Percentiles rank a stretch among this genome's conserved stretches.
Evolutionary conservation across 1,284 basidiomycete genomes (phyloP).

Genomic region (Cryptococcus hybrid): DNA sequence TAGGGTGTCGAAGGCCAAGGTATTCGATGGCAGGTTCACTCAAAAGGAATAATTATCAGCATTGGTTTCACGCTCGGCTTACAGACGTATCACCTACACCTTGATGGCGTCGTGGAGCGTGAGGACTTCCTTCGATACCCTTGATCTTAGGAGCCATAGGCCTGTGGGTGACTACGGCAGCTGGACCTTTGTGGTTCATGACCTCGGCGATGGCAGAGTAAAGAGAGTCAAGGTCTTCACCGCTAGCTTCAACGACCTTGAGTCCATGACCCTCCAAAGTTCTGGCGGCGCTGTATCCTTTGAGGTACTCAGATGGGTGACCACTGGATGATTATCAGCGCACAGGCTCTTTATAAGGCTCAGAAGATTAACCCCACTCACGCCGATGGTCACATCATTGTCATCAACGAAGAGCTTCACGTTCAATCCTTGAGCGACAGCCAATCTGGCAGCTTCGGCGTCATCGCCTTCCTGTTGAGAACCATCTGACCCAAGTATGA

Average conservation of each 20-base stretch:
- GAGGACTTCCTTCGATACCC: slow-evolving; percentile 70
- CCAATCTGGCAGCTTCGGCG: slow-evolving; percentile 78
- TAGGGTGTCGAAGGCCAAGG: too few relatives aligned
- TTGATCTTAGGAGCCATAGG: slow-evolving; percentile 75
- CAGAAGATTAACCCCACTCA: slow-evolving; percentile 4
- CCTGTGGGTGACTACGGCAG: slow-evolving; percentile 72
- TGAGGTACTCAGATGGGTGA: slow-evolving; percentile 77
- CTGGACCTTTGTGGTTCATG: slow-evolving; percentile 65
- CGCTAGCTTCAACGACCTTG: slow-evolving; percentile 49
- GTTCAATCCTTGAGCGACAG: slow-evolving; percentile 74
- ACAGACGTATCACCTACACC: slow-evolving; percentile 12
- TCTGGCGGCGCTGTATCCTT: slow-evolving; percentile 67
- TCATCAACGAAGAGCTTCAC: slow-evolving; percentile 82
- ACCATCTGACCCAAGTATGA: slow-evolving; percentile 79
- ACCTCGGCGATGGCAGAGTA: slow-evolving; percentile 64
- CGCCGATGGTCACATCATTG: slow-evolving; percentile 82
- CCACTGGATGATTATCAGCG: slow-evolving; percentile 45
- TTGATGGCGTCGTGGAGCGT: slow-evolving; percentile 74
- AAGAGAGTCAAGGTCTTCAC: slow-evolving; percentile 72
- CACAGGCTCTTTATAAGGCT: too few relatives aligned
- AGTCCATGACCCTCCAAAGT: slow-evolving; percentile 73
- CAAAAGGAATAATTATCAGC: slow-evolving; percentile 52
- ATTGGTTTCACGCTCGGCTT: slow-evolving; percentile 53
- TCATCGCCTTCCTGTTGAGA: slow-evolving; percentile 87
- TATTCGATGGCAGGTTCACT: too few relatives aligned